Evolutionary conservation across 2,329 filamentous ascomycete genomes (phyloP).

Genomic region (Tolypocladium ophioglossoides): DNA sequence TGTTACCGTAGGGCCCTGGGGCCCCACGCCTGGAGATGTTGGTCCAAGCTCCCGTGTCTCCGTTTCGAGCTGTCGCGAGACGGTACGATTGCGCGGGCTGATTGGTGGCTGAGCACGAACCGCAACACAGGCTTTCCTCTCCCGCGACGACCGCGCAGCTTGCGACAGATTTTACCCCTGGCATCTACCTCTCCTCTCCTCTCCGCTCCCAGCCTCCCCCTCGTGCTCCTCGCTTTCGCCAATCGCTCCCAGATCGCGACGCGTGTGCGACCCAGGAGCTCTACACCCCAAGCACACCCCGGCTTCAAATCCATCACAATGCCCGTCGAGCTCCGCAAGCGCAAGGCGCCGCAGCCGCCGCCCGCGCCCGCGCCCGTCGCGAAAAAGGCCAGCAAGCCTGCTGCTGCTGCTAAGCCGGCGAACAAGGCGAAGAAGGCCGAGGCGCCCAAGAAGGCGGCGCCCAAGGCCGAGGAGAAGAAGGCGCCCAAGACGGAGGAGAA

Average conservation of each 20-base stretch:
- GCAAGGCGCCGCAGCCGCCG: constrained; percentile 42
- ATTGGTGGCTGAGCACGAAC: not conserved
- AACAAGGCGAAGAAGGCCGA: constrained; percentile 18
- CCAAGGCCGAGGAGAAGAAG: constrained; percentile 12
- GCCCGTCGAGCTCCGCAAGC: constrained; percentile 50
- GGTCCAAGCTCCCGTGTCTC: not conserved
- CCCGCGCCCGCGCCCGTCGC: constrained; percentile 32
- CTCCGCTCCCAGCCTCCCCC: not conserved
- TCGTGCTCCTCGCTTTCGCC: not conserved
- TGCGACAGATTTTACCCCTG: no score
- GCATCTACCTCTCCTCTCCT: not conserved
- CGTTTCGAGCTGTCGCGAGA: not conserved
- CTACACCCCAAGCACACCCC: not conserved
- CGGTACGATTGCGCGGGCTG: not conserved
- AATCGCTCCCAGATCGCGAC: not conserved
- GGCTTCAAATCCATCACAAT: constrained; percentile 22
- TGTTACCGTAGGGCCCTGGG: not conserved
- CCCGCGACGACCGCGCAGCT: not conserved
- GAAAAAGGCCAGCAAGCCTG: constrained; percentile 29
- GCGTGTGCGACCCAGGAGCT: not conserved
- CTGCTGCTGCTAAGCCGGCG: constrained; percentile 28
- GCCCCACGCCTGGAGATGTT: not conserved
- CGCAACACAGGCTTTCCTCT: not conserved
- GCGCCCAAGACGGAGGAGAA: constrained; percentile 12
- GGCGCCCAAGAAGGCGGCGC: constrained; percentile 12